Evolutionary conservation across 2,329 filamentous ascomycete genomes (phyloP).

Genomic region (Pleomassaria siparia): DNA sequence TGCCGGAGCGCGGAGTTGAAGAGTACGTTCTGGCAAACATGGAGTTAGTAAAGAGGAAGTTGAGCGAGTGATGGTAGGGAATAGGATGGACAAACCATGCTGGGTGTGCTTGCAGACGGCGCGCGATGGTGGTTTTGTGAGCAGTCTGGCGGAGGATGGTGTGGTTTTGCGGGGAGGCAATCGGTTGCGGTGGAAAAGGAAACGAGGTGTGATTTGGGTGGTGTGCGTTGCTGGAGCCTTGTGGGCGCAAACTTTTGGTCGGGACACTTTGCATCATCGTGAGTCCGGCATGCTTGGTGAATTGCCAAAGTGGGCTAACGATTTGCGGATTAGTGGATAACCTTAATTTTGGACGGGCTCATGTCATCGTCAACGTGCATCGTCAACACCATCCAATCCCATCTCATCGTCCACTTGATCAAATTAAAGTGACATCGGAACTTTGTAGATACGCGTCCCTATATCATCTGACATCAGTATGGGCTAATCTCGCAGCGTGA

Average conservation of each 20-base stretch:
- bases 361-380: neutral
- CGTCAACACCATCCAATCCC: neutral
- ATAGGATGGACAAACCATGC: conserved; percentile 21
- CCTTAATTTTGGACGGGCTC: neutral
- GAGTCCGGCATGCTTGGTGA: conserved; percentile 7
- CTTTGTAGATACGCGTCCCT: too few species aligned
- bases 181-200: neutral
- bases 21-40: conserved; percentile 76
- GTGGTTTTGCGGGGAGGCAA: neutral
- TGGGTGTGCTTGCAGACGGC: conserved; percentile 1
- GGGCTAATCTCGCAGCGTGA: too few species aligned
- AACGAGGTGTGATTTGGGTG: neutral
- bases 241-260: conserved; percentile 18
- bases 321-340: neutral
- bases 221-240: conserved; percentile 15
- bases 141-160: neutral
- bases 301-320: conserved; percentile 14
- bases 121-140: neutral
- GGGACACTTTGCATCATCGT: conserved; percentile 39
- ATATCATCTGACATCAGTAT: too few species aligned
- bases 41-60: conserved; percentile 2
- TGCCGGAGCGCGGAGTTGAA: conserved; percentile 88
- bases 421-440: too few species aligned
- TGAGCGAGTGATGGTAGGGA: neutral
- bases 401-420: neutral